These are phyloP conservation scores for Apiospora rasikravindrae DNA, from an alignment of 2,329 filamentous ascomycete species.

Conservation along the genomic window DNA sequence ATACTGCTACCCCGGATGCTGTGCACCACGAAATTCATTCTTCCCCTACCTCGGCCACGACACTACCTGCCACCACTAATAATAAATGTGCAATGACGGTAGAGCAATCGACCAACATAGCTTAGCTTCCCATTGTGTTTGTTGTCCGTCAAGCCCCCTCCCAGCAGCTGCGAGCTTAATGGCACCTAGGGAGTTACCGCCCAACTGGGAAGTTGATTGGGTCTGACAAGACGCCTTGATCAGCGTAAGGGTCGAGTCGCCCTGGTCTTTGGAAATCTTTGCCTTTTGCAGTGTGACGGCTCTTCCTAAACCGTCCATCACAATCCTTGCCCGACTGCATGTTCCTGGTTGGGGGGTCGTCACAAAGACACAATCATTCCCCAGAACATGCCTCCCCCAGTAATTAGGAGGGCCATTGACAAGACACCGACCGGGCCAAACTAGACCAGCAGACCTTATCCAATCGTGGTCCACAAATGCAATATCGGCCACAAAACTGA, in stretches of 20 bases:
- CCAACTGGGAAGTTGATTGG: conserved; percentile 1
- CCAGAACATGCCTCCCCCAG: background rate
- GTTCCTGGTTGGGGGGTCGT: conserved; percentile 1
- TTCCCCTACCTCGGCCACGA: background rate
- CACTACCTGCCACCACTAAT: background rate
- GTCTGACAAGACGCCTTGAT: background rate
- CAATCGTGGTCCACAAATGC: too few species aligned
- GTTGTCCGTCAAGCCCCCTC: background rate
- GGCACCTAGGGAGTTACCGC: background rate
- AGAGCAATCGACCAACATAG: background rate
- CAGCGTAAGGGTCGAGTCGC: background rate
- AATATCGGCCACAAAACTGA: too few species aligned
- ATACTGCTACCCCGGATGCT: conserved; percentile 6
- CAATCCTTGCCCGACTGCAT: background rate
- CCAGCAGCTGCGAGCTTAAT: conserved; percentile 11
- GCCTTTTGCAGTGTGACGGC: conserved; percentile 9
- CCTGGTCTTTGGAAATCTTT: background rate
- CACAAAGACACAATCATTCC: background rate
- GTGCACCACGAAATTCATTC: background rate
- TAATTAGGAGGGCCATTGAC: too few species aligned
- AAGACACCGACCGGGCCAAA: too few species aligned
- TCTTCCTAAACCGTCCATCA: conserved; percentile 1
- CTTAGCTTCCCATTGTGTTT: conserved; percentile 2
- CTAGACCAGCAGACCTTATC: too few species aligned
- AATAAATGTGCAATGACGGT: conserved; percentile 11